Percentiles rank a stretch among this genome's conserved stretches.
Evolutionary conservation across 768 basidiomycete species (phyloP).

Genomic region (Fistulinella prunicolor): DNA sequence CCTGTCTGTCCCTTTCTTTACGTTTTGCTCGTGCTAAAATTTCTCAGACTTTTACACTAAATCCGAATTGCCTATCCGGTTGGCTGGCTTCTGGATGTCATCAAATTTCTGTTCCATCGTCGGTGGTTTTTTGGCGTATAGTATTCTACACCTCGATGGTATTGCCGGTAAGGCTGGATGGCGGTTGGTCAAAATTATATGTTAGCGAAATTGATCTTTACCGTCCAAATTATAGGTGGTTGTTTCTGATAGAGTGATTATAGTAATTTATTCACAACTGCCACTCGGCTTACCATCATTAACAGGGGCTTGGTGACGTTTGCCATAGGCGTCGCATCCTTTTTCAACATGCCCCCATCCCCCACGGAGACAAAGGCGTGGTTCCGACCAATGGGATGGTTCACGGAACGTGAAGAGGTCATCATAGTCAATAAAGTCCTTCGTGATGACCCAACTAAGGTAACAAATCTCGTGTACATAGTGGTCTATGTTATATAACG

Average conservation of each 20-base stretch:
- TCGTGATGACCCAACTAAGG: conserved; percentile 62
- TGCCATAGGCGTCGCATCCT: conserved; percentile 48
- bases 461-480: not conserved
- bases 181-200: conserved; percentile 30
- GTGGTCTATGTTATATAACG: not conserved
- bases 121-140: conserved; percentile 62
- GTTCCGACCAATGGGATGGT: conserved; percentile 63
- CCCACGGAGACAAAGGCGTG: conserved; percentile 58
- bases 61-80: conserved; percentile 46
- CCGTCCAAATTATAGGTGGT: conserved; percentile 32
- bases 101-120: conserved; percentile 53
- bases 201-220: not conserved
- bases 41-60: conserved; percentile 51
- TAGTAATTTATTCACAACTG: not conserved
- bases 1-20: conserved; percentile 38
- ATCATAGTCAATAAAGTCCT: conserved; percentile 60
- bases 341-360: conserved; percentile 58
- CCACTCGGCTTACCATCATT: not conserved
- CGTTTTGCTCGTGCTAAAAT: not conserved
- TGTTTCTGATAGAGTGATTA: conserved; percentile 32
- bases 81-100: conserved; percentile 68
- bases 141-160: conserved; percentile 40
- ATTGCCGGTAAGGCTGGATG: conserved; percentile 14
- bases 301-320: conserved; percentile 40
- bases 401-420: conserved; percentile 58